Percentiles rank a stretch among this genome's conserved stretches.
phyloP scores from a whole-genome alignment of 2,329 filamentous ascomycete species.

The Tolypocladium sp. region DNA sequence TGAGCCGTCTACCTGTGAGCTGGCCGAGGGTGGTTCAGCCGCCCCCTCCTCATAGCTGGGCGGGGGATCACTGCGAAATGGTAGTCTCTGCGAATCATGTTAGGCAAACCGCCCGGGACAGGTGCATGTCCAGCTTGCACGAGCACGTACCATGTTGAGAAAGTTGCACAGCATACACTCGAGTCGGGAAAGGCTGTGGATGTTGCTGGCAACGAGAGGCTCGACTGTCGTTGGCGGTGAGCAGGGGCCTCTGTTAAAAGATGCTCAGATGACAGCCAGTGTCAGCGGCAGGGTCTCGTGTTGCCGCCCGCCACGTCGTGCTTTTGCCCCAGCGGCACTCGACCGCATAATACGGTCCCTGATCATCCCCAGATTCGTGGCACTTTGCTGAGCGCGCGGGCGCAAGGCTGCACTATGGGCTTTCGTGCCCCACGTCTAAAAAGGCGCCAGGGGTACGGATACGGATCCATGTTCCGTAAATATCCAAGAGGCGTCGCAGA shows the following conservation, averaged over 20 bases:
- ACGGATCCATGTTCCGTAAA: too few relatives aligned
- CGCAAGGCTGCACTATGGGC: neutral
- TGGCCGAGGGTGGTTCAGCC: neutral
- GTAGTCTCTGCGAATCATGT: neutral
- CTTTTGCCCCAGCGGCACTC: neutral
- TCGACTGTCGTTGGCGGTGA: neutral
- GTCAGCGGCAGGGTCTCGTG: neutral
- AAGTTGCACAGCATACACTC: neutral
- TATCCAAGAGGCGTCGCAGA: too few relatives aligned
- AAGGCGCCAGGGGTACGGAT: neutral
- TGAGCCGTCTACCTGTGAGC: slow-evolving; percentile 1
- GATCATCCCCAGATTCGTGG: neutral
- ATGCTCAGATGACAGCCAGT: neutral
- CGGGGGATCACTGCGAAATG: neutral
- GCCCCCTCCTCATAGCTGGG: neutral
- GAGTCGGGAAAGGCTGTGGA: neutral
- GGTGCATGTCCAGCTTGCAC: neutral
- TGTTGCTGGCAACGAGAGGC: neutral
- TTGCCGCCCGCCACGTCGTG: neutral
- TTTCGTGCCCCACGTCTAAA: neutral
- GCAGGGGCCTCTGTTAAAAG: neutral
- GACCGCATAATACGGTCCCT: neutral
- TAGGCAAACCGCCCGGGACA: neutral
- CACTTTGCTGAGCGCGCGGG: neutral
- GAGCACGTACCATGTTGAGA: neutral